These are phyloP conservation scores for Myrmaecium sp. DNA, from an alignment of 2,329 filamentous ascomycete species.

Conservation along the genomic window DNA sequence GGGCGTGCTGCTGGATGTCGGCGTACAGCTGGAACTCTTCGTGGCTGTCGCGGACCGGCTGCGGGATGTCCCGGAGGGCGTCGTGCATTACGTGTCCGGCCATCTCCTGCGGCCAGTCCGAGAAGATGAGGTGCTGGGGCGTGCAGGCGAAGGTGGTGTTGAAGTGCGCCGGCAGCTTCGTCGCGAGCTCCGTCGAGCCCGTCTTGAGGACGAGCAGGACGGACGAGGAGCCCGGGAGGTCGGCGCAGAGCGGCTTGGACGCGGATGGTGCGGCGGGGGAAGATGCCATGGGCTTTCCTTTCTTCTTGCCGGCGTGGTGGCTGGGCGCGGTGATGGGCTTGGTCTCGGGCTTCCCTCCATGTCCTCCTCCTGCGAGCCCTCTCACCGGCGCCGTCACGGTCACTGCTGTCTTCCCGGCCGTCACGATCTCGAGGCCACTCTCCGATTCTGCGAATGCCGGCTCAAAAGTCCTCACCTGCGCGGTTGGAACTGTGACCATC, in stretches of 20 bases:
- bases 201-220: constrained; percentile 41
- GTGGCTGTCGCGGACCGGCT: neutral
- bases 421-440: too few species aligned
- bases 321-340: too few species aligned
- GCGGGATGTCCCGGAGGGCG: neutral
- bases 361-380: too few species aligned
- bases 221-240: constrained; percentile 24
- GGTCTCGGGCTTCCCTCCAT: too few species aligned
- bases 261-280: too few species aligned
- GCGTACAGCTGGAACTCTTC: neutral
- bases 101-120: neutral
- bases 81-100: neutral
- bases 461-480: too few species aligned
- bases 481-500: too few species aligned
- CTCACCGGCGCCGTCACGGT: too few species aligned
- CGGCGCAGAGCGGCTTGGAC: constrained; percentile 11
- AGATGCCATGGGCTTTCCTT: too few species aligned
- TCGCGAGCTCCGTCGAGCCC: constrained; percentile 38
- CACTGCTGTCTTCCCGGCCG: too few species aligned
- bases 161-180: constrained; percentile 30
- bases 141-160: neutral
- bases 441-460: too few species aligned
- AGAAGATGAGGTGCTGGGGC: neutral
- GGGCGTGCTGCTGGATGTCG: neutral
- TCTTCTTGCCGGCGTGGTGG: too few species aligned